phyloP scores from a whole-genome alignment of 148 eudicot genomes.

The Silene uniflora region DNA sequence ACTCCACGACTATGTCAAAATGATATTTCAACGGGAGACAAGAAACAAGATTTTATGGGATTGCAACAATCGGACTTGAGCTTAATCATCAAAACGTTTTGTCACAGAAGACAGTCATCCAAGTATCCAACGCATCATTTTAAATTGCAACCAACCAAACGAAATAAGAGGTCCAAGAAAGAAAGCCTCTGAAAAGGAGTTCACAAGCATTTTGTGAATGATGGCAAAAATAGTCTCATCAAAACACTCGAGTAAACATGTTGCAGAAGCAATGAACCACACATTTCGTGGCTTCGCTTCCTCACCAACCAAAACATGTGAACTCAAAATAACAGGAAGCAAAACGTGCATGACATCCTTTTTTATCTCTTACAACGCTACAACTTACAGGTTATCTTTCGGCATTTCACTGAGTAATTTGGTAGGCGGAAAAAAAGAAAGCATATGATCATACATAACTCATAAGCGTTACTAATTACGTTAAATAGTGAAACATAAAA shows the following conservation, averaged over 20 bases:
- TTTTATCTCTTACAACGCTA: neutral
- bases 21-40: neutral
- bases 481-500: neutral
- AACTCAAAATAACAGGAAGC: conserved; percentile 3
- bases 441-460: neutral
- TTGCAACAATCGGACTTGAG: neutral
- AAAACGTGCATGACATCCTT: neutral
- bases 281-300: neutral
- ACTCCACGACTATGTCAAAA: too few species aligned
- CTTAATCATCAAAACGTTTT: neutral
- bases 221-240: neutral
- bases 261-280: neutral
- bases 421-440: neutral
- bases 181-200: neutral
- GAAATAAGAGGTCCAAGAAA: neutral
- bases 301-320: conserved; percentile 8
- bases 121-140: neutral
- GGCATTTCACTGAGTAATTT: neutral
- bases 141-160: neutral
- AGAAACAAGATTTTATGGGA: neutral
- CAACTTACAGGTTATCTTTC: neutral
- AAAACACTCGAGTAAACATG: conserved; percentile 4
- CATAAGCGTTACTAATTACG: neutral
- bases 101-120: neutral
- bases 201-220: neutral